A percentile compares a stretch with the other conserved stretches of the same genome.
Conservation (phyloP, 768 basidiomycete species). For the Dendrothele bispora region DNA sequence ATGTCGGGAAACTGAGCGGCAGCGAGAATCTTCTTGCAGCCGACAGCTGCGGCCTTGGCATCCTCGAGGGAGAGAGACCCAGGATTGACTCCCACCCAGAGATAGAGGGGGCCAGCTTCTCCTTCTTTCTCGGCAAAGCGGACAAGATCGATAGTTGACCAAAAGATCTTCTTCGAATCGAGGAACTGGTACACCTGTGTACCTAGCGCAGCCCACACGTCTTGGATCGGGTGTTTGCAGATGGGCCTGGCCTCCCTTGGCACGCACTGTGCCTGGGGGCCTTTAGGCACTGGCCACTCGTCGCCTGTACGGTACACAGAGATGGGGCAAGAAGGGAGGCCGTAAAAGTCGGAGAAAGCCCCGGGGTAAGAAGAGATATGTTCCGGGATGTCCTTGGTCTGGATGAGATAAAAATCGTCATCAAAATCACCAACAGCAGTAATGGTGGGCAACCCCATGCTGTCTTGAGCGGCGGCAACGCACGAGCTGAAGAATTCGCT, state of each 20-base stretch:
- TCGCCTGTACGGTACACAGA: constrained; percentile 28
- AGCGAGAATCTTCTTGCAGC: constrained; percentile 28
- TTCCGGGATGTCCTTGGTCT: no score
- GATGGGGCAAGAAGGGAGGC: constrained; percentile 19
- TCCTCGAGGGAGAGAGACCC: constrained; percentile 21
- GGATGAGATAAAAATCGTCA: no score
- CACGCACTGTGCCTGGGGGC: constrained; percentile 19
- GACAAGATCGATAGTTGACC: constrained; percentile 30
- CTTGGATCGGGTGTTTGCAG: constrained; percentile 23
- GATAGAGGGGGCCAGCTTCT: constrained; percentile 17
- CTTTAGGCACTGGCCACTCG: constrained; percentile 21
- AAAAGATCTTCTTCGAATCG: constrained; percentile 24
- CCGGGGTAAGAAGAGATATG: constrained; percentile 1
- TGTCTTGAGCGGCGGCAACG: no score
- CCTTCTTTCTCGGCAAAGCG: constrained; percentile 27
- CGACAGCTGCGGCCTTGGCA: constrained; percentile 24
- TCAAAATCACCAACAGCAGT: no score
- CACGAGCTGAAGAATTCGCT: no score
- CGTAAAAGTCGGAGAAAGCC: constrained; percentile 24
- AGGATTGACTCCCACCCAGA: constrained; percentile 34
- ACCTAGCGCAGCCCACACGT: constrained; percentile 23
- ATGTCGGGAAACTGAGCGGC: constrained; percentile 26
- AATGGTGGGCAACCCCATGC: no score
- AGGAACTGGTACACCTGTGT: constrained; percentile 21
- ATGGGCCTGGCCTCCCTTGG: constrained; percentile 25